Conservation (phyloP, 2,329 filamentous ascomycete genomes). For the Fusarium metavorans region DNA sequence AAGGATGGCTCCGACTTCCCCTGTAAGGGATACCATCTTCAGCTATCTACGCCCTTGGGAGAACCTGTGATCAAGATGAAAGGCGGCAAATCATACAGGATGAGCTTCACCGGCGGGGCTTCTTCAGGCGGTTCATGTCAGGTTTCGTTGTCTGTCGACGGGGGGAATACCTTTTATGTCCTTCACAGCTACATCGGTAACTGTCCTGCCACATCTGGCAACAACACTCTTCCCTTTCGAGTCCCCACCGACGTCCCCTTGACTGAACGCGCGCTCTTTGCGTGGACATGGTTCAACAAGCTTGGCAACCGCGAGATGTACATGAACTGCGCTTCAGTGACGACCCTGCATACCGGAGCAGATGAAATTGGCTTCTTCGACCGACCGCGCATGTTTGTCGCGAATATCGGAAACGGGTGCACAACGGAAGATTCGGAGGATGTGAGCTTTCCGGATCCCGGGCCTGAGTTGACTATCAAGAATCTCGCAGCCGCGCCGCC, state of each 20-base stretch:
- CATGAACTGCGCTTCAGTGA: constrained; percentile 74
- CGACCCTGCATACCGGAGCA: constrained; percentile 51
- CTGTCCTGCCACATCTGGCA: constrained; percentile 46
- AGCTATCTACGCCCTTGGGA: constrained; percentile 48
- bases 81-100: constrained; percentile 64
- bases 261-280: constrained; percentile 63
- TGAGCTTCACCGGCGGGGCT: constrained; percentile 66
- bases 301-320: constrained; percentile 76
- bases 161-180: constrained; percentile 70
- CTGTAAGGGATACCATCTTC: constrained; percentile 72
- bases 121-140: constrained; percentile 73
- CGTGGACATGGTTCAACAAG: constrained; percentile 74
- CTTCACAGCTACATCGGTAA: constrained; percentile 50
- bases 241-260: constrained; percentile 64
- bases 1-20: constrained; percentile 75
- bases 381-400: constrained; percentile 74
- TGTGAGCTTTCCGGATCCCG: constrained; percentile 72
- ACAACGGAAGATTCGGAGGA: constrained; percentile 66
- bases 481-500: constrained; percentile 19
- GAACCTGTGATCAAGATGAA: constrained; percentile 62
- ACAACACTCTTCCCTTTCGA: constrained; percentile 56
- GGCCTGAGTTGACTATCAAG: constrained; percentile 58
- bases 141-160: constrained; percentile 70
- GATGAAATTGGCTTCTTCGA: constrained; percentile 33
- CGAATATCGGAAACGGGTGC: constrained; percentile 71